Conservation (phyloP, 1,139 yeast species). For the Kodamaea plutei region DNA sequence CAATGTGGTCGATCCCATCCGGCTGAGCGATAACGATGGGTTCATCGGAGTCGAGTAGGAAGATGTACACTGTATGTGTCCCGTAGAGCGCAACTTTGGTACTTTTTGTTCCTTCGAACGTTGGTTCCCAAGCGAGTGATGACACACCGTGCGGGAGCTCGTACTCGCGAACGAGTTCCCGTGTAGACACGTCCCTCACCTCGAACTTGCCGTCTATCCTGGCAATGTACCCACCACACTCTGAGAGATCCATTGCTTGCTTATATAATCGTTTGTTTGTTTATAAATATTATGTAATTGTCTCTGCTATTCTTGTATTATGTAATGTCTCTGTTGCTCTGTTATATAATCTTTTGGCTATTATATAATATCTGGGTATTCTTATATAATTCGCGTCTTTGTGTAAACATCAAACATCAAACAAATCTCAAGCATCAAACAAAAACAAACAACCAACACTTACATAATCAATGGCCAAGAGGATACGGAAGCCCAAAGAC, state of each 20-base stretch:
- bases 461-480: too few species aligned
- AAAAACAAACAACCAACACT: too few species aligned
- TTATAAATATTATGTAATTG: too few species aligned
- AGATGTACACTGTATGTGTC: constrained; percentile 1
- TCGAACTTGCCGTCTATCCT: background rate
- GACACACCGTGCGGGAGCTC: background rate
- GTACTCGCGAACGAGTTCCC: background rate
- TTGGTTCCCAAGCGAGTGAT: constrained; percentile 2
- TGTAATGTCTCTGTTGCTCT: too few species aligned
- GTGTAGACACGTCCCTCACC: background rate
- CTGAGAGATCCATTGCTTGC: background rate
- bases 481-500: too few species aligned
- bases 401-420: too few species aligned
- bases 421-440: too few species aligned
- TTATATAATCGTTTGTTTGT: too few species aligned
- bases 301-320: too few species aligned
- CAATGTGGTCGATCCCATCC: constrained; percentile 31
- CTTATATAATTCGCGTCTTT: too few species aligned
- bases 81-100: constrained; percentile 7
- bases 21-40: constrained; percentile 27
- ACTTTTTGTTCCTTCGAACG: background rate
- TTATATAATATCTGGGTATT: too few species aligned
- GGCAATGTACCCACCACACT: constrained; percentile 1
- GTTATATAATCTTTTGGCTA: too few species aligned
- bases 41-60: constrained; percentile 10